Base-by-base conservation (phyloP, 192 early-diverging fungal species). In the Chytriomyces hyalinus region DNA sequence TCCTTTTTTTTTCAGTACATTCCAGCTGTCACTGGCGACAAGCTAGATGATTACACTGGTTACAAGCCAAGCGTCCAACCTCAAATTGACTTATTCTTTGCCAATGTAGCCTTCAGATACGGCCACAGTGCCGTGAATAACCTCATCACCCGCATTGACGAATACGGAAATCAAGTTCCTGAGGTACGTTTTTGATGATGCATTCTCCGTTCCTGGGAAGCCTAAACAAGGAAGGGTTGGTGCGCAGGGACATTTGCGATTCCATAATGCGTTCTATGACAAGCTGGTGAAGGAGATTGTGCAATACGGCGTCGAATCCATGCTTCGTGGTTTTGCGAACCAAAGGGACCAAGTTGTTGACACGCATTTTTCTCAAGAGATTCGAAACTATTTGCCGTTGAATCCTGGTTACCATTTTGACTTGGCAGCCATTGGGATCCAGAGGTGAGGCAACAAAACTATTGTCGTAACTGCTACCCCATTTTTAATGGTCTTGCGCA, bases 41-140 rank as follows among this genome's bases (percentile, higher is more conserved):
- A 47, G 6, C 17, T 75, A 9, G 71, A 70, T 2, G 53, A 65
- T 15, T 85, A 85, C 61, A 9, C 67, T 46, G 84, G 84, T 0
- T 85, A 85, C 76, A 81, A 80, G 44, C 24, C 73, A 7, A 4
- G 8, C 6, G 61, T 85, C 9, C 61, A 85, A 57, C 81, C 84
- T 17, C 36, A 36, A 5, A 63, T 84, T 24, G 71, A 80, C 36
- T 20, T 83, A 43, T 79, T 78, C 60, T 84, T 85, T 67, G 50
- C 69, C 24, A 81, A 72, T 49, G 74, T 73, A 36, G 84, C 84
- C n/a, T 67, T 81, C 57, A 74, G 84, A 20, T 85, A 85, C 59
- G 84, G 81, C 6, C 84, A 85, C 45, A 65, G 47, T 48, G 71
- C 80, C 15, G 6, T 82, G 7, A 80, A 71, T 69, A 7, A 44